Base-by-base conservation (phyloP, 106 monocot genomes). In the Allium fistulosum region DNA sequence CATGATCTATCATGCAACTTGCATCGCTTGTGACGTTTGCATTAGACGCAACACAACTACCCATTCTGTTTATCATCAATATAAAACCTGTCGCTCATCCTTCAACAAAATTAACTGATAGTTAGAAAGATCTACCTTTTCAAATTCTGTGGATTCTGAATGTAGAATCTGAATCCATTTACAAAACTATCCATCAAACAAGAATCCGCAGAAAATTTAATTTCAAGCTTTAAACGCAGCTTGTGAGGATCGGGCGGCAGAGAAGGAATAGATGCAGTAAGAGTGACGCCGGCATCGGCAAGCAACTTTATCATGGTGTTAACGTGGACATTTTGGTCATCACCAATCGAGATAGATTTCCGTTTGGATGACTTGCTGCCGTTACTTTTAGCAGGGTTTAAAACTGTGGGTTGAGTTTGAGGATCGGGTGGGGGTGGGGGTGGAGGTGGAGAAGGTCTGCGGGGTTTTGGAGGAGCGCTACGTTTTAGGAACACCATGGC, bases 241-340 rank as follows among this genome's bases (percentile, higher is more conserved):
- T 71, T 56, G 74, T 81, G 81, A 10, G 72, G 71, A 63, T 94
- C 81, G 52, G 84, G 57, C 17, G 88, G 85, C 51, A 96, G 70
- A 18, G 86, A 86, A 26, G 95, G 91, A 10, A 86, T 85, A 3
- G 63, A 68, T 59, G 49, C 72, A 22, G 65, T 65, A 51, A 96
- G 73, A 17, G 95, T 96, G 81, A 91, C 91, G 2, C 95, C 95
- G 11, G 86, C 88, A 56, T 86, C 95, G 62, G 91, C 95, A 65
- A 96, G 83, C 8, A 91, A 69, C 0, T 85, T 74, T 59, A 86
- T 64, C 76, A 91, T 69, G 11, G 75, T 65, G 50, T 61, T 65
- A n/a, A 87, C 16, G 67, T 81, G 17, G 49, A 10, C 10, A 13
- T 57, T 62, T 14, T 69, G 51, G 17, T 47, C 59, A 58, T 65